Percentiles rank a stretch among this genome's conserved stretches.
Evolutionary conservation across 495 filamentous ascomycete genomes (phyloP).

Genomic region (Pyrenopolyporus hunteri): DNA sequence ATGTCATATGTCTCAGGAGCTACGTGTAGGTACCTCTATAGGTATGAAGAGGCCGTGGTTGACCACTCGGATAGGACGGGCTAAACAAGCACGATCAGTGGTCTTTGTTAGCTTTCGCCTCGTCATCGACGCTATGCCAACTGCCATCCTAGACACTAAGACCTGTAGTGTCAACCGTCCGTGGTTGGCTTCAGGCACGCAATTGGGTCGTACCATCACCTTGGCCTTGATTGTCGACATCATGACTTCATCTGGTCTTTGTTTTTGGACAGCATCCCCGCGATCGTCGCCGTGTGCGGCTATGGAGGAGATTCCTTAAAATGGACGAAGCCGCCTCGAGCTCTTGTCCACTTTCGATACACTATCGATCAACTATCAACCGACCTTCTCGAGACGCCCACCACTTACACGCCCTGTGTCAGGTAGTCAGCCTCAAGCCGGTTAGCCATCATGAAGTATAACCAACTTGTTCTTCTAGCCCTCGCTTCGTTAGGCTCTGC

Average conservation of each 20-base stretch:
- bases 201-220: slow-evolving; percentile 4
- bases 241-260: slow-evolving; percentile 35
- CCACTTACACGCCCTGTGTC: neutral
- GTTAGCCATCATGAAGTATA: slow-evolving; percentile 47
- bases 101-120: slow-evolving; percentile 2
- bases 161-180: slow-evolving; percentile 1
- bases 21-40: neutral
- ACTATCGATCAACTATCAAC: neutral
- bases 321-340: neutral
- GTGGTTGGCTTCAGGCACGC: slow-evolving; percentile 24
- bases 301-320: slow-evolving; percentile 5
- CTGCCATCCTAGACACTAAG: neutral
- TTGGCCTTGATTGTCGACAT: slow-evolving; percentile 26
- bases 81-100: slow-evolving; percentile 10
- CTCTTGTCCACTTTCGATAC: neutral
- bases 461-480: slow-evolving; percentile 40
- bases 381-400: neutral
- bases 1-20: slow-evolving; percentile 14
- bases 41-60: slow-evolving; percentile 21
- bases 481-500: slow-evolving; percentile 29
- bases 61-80: slow-evolving; percentile 26
- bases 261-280: slow-evolving; percentile 7
- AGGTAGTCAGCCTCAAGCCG: neutral
- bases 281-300: slow-evolving; percentile 7
- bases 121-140: slow-evolving; percentile 18